Base-by-base conservation (phyloP, 441 rosid species). In the California macrophylla region DNA sequence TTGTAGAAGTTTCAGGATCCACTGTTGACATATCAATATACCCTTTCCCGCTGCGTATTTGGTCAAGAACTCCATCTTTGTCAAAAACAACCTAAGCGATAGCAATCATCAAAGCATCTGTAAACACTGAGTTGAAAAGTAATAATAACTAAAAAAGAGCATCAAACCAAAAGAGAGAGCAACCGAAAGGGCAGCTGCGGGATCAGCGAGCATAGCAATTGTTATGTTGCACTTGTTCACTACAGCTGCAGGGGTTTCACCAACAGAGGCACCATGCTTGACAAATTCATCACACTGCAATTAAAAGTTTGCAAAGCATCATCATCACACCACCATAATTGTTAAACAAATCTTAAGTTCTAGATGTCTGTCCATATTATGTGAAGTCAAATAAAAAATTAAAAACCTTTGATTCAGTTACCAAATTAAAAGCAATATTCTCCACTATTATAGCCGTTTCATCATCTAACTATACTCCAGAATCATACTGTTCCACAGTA, bases 11-110 rank as follows among this genome's bases (percentile, higher is more conserved):
- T 78, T 87, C 91, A 10, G 95, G 84, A 83, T 89, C 97, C 79
- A 93, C 95, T 0, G 98, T 93, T 15, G 98, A 89, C 98, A 93
- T 91, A 77, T 93, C 98, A 34, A 91, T 82, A 75, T 93, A 93
- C 58, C 92, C 84, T 82, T 93, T 93, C 26, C 97, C 91, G 7
- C 78, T 74, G 78, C 87, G 68, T 69, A 85, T 89, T 80, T 78
- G 80, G 76, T 91, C 95, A 40, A 93, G 84, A 66, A 93, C 90
- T 24, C 98, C 98, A 38, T 74, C 85, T 84, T 91, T 86, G 69
- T 86, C 92, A 71, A 93, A 91, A 64, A 87, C 93, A 75, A 93
- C 98, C 98, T 93, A 79, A 67, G 8, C 30, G 75, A 77, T 69
- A 67, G 8, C 30, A 76, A 77, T 69, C 58, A 75, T 62, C 71